Percentiles rank a stretch among this genome's conserved stretches.
Conservation (phyloP, 108 stramenopile species). For the Pseudonitzschia delicatissima region DNA sequence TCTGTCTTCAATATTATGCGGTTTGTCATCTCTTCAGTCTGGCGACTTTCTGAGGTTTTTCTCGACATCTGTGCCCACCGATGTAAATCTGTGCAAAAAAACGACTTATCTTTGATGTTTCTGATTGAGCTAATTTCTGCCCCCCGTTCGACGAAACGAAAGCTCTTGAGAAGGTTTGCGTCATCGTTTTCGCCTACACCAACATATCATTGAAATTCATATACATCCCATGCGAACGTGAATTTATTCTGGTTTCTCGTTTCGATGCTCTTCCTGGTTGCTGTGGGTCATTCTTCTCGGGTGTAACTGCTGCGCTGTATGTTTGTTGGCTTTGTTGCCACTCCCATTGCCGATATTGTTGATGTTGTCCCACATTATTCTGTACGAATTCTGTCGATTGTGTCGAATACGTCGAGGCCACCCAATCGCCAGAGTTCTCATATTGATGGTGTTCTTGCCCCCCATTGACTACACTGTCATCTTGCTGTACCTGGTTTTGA, state of each 20-base stretch:
- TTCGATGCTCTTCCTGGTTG: too few species aligned
- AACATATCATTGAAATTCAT: slow-evolving; percentile 40
- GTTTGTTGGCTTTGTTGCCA: too few species aligned
- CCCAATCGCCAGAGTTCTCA: neutral
- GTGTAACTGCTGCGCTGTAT: neutral
- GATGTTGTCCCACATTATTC: neutral
- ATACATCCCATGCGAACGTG: slow-evolving; percentile 39
- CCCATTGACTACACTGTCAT: neutral
- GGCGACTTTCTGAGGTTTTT: too few species aligned
- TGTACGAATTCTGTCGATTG: neutral
- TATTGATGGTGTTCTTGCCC: neutral
- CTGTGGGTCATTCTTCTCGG: neutral
- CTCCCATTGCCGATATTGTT: too few species aligned
- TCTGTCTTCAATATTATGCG: too few species aligned
- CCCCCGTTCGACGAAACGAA: too few species aligned
- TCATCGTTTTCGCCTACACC: neutral
- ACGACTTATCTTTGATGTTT: too few species aligned
- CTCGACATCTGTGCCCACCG: too few species aligned
- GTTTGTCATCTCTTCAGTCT: too few species aligned
- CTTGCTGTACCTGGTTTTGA: neutral
- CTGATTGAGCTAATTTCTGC: too few species aligned
- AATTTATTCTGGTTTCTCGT: neutral
- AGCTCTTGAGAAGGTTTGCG: too few species aligned
- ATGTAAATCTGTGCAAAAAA: too few species aligned
- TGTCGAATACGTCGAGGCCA: neutral